Conservation (phyloP, 257 asterid species). For the Solanum pimpinellifolium region DNA sequence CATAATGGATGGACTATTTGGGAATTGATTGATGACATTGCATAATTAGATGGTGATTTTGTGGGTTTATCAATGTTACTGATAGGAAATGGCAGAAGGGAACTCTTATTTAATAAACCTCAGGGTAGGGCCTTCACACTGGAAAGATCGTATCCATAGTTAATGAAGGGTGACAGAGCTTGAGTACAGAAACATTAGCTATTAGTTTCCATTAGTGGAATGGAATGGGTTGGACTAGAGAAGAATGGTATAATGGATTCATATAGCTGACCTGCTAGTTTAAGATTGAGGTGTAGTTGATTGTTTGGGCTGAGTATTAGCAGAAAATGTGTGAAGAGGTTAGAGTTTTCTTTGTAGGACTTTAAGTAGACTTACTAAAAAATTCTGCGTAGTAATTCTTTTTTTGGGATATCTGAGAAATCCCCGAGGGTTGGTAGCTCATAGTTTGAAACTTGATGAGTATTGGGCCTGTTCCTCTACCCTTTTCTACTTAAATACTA, state of each 20-base stretch:
- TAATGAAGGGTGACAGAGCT: neutral
- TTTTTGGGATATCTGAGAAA: neutral
- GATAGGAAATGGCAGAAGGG: neutral
- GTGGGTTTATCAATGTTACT: neutral
- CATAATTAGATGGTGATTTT: neutral
- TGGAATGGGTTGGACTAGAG: neutral
- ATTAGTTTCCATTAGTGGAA: neutral
- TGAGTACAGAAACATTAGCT: neutral
- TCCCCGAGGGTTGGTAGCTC: neutral
- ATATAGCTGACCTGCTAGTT: neutral
- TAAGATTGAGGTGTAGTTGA: neutral
- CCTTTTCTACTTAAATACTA: neutral
- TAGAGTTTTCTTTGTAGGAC: neutral
- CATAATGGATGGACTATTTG: neutral
- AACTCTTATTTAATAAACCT: neutral
- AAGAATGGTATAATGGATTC: neutral
- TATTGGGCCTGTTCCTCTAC: neutral
- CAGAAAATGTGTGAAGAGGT: neutral
- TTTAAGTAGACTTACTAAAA: neutral
- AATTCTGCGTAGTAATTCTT: neutral
- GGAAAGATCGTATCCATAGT: neutral
- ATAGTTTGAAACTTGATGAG: neutral
- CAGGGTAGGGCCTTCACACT: neutral
- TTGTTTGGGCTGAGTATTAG: neutral
- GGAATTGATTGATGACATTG: neutral